Evolutionary conservation across 2,329 filamentous ascomycete genomes (phyloP).

Genomic region (Diaporthe sp.): DNA sequence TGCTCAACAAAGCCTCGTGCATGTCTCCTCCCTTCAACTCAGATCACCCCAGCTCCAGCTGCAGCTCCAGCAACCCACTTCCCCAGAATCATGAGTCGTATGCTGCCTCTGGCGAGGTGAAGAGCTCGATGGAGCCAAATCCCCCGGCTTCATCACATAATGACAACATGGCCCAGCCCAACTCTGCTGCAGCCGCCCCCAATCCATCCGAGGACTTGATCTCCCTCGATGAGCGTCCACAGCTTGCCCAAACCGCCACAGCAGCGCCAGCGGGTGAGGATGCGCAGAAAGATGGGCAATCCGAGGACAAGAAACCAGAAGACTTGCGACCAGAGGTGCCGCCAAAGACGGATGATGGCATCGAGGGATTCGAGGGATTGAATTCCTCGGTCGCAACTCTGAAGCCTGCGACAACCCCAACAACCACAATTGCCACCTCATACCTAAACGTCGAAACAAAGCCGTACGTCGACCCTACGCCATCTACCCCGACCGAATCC

Average conservation of each 20-base stretch:
- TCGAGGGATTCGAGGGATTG: slow-evolving; percentile 52
- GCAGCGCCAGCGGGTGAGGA: neutral
- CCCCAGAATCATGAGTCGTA: slow-evolving; percentile 38
- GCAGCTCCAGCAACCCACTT: slow-evolving; percentile 23
- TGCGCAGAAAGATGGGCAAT: slow-evolving; percentile 17
- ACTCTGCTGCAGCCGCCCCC: slow-evolving; percentile 18
- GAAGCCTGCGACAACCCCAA: slow-evolving; percentile 59
- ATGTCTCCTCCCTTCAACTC: slow-evolving; percentile 41
- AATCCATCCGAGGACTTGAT: slow-evolving; percentile 37
- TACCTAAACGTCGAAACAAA: slow-evolving; percentile 63
- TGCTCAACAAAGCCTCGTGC: slow-evolving; percentile 33
- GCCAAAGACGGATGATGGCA: slow-evolving; percentile 36
- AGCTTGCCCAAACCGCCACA: neutral
- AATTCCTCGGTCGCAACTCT: slow-evolving; percentile 64
- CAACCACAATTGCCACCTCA: slow-evolving; percentile 55
- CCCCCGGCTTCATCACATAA: slow-evolving; percentile 32
- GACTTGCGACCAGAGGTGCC: slow-evolving; percentile 21
- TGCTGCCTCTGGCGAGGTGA: slow-evolving; percentile 36
- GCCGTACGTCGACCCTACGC: slow-evolving; percentile 70
- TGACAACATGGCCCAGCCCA: slow-evolving; percentile 31
- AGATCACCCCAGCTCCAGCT: slow-evolving; percentile 32
- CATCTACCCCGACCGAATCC: slow-evolving; percentile 68
- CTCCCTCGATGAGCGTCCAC: slow-evolving; percentile 17
- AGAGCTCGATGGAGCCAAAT: slow-evolving; percentile 41
- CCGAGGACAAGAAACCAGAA: neutral